These are phyloP conservation scores for Incumbomyces lentus DNA, from an alignment of 2,329 filamentous ascomycete species.

Conservation along the genomic window DNA sequence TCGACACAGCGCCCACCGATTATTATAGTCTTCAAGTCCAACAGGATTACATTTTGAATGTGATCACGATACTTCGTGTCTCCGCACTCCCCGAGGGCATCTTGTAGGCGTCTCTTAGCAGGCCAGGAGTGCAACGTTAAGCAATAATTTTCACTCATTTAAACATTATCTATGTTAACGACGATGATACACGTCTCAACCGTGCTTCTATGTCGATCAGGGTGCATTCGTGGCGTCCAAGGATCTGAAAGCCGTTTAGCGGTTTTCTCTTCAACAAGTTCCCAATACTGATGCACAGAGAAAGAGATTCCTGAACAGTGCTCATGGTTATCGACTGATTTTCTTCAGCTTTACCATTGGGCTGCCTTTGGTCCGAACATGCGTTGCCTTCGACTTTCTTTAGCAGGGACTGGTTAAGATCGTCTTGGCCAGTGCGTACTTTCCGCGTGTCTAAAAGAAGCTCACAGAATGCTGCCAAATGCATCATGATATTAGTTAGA, in stretches of 20 bases:
- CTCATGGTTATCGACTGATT: background rate
- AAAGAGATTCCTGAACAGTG: constrained; percentile 10
- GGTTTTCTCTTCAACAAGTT: constrained; percentile 19
- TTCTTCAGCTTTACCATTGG: background rate
- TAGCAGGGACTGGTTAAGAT: background rate
- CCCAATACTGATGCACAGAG: constrained; percentile 11
- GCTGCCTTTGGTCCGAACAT: background rate
- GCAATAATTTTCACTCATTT: no score
- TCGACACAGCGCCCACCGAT: no score
- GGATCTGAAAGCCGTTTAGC: constrained; percentile 16
- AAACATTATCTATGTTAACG: no score
- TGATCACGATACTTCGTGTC: no score
- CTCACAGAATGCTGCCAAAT: constrained; percentile 16
- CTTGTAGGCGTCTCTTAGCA: no score
- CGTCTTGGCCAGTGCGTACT: background rate
- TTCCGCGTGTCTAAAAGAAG: constrained; percentile 3
- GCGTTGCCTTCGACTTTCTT: background rate
- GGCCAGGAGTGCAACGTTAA: no score
- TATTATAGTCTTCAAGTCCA: no score
- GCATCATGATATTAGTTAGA: constrained; percentile 17
- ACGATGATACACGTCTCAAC: constrained; percentile 11
- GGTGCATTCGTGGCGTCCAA: constrained; percentile 18
- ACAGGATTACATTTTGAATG: no score
- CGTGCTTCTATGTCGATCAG: constrained; percentile 17
- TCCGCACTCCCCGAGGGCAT: no score